Percentiles rank a stretch among this genome's conserved stretches.
Evolutionary conservation across 2,329 filamentous ascomycete species (phyloP).

Genomic region (Pyricularia grisea): DNA sequence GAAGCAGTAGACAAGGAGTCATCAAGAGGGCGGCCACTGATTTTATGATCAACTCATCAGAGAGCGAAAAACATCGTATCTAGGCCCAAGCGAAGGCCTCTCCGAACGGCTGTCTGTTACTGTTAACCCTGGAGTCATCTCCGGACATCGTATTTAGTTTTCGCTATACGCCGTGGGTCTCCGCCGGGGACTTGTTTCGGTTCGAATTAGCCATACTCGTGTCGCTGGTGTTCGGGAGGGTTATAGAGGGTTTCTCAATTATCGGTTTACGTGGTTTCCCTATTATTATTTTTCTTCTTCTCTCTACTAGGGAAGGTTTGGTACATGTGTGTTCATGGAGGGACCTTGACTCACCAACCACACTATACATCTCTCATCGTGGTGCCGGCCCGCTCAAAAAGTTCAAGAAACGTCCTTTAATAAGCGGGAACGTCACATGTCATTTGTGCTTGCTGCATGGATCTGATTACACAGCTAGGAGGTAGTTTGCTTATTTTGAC

Average conservation of each 20-base stretch:
- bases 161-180: neutral
- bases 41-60: constrained; percentile 26
- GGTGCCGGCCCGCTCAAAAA: neutral
- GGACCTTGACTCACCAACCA: neutral
- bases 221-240: neutral
- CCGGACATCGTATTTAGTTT: neutral
- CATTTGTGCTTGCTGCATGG: neutral
- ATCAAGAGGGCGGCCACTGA: constrained; percentile 10
- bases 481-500: neutral
- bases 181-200: neutral
- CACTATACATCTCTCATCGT: neutral
- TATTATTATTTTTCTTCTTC: neutral
- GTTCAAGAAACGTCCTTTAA: neutral
- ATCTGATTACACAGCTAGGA: neutral
- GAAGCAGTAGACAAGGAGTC: constrained; percentile 5
- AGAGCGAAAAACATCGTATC: constrained; percentile 69
- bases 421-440: neutral
- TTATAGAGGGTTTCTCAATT: neutral
- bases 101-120: neutral
- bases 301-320: neutral
- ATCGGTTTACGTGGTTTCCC: neutral
- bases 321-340: neutral
- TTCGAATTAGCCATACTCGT: neutral
- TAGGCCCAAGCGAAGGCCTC: constrained; percentile 20
- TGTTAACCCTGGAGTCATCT: neutral